Conservation (phyloP, 306 rosid genomes). For the Cicer chorassanicum region DNA sequence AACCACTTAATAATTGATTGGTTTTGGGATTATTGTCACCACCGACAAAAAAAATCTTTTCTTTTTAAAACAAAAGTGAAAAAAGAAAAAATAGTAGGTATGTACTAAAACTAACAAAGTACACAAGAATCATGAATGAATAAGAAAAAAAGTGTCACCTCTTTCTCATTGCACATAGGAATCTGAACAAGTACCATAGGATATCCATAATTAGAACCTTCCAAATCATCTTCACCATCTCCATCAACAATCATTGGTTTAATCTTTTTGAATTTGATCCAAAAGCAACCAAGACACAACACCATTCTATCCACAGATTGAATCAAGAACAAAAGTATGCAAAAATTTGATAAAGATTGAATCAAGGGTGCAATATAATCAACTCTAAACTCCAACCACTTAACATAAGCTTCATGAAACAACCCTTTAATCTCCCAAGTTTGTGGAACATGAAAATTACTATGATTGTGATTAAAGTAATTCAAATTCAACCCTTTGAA, state of each 20-base stretch:
- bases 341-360: conserved; percentile 59
- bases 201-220: conserved; percentile 47
- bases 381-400: conserved; percentile 67
- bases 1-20: conserved; percentile 5
- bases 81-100: neutral
- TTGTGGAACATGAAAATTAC: conserved; percentile 57
- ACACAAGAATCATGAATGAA: conserved; percentile 9
- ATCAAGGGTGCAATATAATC: conserved; percentile 65
- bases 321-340: conserved; percentile 67
- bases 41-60: conserved; percentile 16
- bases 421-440: conserved; percentile 60
- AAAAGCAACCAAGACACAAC: conserved; percentile 74
- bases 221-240: conserved; percentile 55
- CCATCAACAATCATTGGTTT: conserved; percentile 54
- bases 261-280: conserved; percentile 75
- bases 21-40: conserved; percentile 31
- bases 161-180: conserved; percentile 87
- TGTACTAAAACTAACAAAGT: conserved; percentile 7
- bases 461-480: conserved; percentile 52
- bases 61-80: neutral
- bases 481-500: conserved; percentile 79
- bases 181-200: conserved; percentile 83
- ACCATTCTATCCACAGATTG: conserved; percentile 70
- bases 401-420: conserved; percentile 59
- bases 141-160: conserved; percentile 53